A percentile compares a stretch with the other conserved stretches of the same genome.
phyloP scores from a whole-genome alignment of 208 protist species.

The Angomonas ambiguus region DNA sequence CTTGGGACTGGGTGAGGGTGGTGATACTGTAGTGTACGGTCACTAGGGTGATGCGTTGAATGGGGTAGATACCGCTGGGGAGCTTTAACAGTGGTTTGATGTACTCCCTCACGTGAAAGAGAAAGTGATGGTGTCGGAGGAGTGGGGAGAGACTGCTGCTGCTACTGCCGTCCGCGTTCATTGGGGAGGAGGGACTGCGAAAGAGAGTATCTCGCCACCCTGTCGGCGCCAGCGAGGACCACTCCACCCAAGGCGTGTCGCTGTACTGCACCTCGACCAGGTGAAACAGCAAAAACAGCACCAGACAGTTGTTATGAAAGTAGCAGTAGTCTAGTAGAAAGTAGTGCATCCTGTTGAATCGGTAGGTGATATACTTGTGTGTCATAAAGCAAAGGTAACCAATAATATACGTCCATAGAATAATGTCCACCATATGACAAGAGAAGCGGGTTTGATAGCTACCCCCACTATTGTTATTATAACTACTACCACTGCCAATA shows the following conservation, averaged over 20 bases:
- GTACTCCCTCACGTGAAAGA: background rate
- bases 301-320: conserved; percentile 55
- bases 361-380: conserved; percentile 56
- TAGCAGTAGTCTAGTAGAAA: conserved; percentile 77
- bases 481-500: conserved; percentile 17
- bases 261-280: conserved; percentile 54
- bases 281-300: conserved; percentile 49
- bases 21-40: conserved; percentile 37
- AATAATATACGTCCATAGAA: conserved; percentile 62
- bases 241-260: conserved; percentile 39
- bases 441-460: conserved; percentile 25
- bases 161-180: background rate
- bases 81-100: conserved; percentile 10
- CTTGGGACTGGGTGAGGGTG: conserved; percentile 29
- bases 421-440: conserved; percentile 60
- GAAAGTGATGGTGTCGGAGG: background rate
- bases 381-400: conserved; percentile 43
- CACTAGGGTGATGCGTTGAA: conserved; percentile 36
- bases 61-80: conserved; percentile 39
- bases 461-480: background rate
- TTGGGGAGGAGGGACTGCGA: too few species aligned
- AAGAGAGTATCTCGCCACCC: conserved; percentile 1
- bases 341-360: conserved; percentile 52
- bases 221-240: conserved; percentile 24
- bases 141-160: background rate